Conservation (phyloP, 139 green algal species). For the Penium margaritaceum region DNA sequence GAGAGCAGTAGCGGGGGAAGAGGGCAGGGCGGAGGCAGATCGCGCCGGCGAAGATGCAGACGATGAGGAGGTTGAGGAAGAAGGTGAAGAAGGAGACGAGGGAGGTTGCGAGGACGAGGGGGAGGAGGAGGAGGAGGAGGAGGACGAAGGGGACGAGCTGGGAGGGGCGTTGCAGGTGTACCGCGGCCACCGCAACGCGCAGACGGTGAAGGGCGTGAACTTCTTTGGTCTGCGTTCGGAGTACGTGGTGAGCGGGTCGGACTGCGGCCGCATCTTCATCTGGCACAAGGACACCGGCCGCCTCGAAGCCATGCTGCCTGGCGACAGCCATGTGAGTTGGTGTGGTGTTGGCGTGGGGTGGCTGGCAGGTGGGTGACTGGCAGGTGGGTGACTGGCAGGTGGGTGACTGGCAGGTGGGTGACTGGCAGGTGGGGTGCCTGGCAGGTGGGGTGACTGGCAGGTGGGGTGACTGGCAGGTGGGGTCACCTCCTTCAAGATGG, state of each 20-base stretch:
- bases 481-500: not conserved
- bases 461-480: too few relatives aligned
- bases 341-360: not conserved
- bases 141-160: slow-evolving; percentile 1
- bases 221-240: slow-evolving; percentile 42
- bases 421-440: too few relatives aligned
- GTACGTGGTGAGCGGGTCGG: slow-evolving; percentile 46
- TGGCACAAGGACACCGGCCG: slow-evolving; percentile 34
- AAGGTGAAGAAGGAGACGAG: not conserved
- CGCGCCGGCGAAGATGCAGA: too few relatives aligned
- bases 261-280: slow-evolving; percentile 47
- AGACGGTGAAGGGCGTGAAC: slow-evolving; percentile 54
- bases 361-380: not conserved
- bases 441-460: too few relatives aligned
- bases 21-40: too few relatives aligned
- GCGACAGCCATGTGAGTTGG: slow-evolving; percentile 24
- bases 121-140: slow-evolving; percentile 12
- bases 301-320: slow-evolving; percentile 41
- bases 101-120: not conserved
- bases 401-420: too few relatives aligned
- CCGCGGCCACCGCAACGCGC: slow-evolving; percentile 55
- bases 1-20: too few relatives aligned
- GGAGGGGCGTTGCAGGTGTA: slow-evolving; percentile 45
- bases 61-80: not conserved
- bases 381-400: too few relatives aligned